Evolutionary conservation across 768 basidiomycete species (phyloP), one percentile per base, ranked within the genome.

Genomic region (Mycena venus): DNA sequence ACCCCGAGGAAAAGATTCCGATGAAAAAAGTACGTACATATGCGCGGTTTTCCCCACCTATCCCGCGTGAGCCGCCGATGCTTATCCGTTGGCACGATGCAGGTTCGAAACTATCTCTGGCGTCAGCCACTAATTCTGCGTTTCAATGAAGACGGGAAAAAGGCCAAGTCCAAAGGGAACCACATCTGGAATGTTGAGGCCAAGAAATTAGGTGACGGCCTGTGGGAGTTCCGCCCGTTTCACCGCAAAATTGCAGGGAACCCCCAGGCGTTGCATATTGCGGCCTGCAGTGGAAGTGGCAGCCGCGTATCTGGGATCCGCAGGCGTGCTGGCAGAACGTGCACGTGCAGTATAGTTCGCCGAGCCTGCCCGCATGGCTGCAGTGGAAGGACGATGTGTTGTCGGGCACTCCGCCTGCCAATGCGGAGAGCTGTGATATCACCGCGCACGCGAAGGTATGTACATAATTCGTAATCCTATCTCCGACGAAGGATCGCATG

Each of bases 131-230:
- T 94, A 81, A 99, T 99, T 81, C 93, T 96, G 32, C 95, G 98
- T 34, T 99, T 97, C 88, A 99, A 99, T 82, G 96, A 99, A 80
- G 98, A 99, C 82, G 98, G 98, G 40, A 99, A 99, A 84, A 99
- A 99, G 85, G 95, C 97, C 27, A 99, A 99, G 84, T 97, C 96
- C 66, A 98, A 98, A 86, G 98, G 98, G 58, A 99, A 99, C 84
- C 98, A 99, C 79, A 98, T 99, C 77, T 99, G 98, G 98, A 97
- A 96, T 80, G 94, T 99, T 62, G 96, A 99, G 79, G 98, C 96
- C n/a, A 95, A 91, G 85, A 97, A 95, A 83, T 80, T 85, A 27
- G 86, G 86, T 27, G 94, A 94, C 59, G 91, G 93, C 49, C 86
- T 89, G 75, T 99, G 96, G 96, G 88, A 91, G 64, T 98, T 98